Evolutionary conservation across 2,329 filamentous ascomycete genomes (phyloP).

Genomic region (Periconia sp.): DNA sequence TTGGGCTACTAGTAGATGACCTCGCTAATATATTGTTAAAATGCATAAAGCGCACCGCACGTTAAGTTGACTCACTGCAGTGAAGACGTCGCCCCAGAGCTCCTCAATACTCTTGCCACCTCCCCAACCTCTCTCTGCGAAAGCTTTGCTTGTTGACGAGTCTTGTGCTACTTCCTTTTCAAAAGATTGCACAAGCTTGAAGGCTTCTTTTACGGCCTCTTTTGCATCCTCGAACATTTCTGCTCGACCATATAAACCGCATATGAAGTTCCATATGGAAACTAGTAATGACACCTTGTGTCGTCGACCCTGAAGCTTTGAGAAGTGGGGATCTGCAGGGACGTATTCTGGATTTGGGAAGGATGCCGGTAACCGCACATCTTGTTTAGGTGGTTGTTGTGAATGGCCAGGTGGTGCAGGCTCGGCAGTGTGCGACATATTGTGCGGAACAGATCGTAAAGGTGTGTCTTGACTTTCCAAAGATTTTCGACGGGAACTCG

Average conservation of each 20-base stretch:
- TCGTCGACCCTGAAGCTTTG: slow-evolving; percentile 58
- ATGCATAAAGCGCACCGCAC: too few species aligned
- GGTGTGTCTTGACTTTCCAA: slow-evolving; percentile 42
- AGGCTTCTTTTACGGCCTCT: slow-evolving; percentile 81
- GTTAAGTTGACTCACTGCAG: slow-evolving; percentile 68
- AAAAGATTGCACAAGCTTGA: slow-evolving; percentile 73
- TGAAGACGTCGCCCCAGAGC: slow-evolving; percentile 81
- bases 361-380: slow-evolving; percentile 50
- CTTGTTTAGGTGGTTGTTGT: slow-evolving; percentile 51
- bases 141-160: slow-evolving; percentile 65
- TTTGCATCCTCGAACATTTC: slow-evolving; percentile 79
- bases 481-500: slow-evolving; percentile 32
- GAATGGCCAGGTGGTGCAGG: slow-evolving; percentile 48
- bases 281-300: slow-evolving; percentile 67
- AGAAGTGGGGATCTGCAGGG: slow-evolving; percentile 55
- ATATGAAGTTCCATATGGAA: slow-evolving; percentile 89
- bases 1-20: slow-evolving; percentile 68
- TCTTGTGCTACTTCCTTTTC: slow-evolving; percentile 71
- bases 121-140: slow-evolving; percentile 75
- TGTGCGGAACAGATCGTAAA: slow-evolving; percentile 49
- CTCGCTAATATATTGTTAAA: slow-evolving; percentile 59
- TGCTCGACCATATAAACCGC: slow-evolving; percentile 84
- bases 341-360: slow-evolving; percentile 43
- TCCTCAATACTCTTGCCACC: slow-evolving; percentile 82
- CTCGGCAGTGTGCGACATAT: slow-evolving; percentile 38